Base-by-base conservation (phyloP, 345 rosid species). In the Pelargonium nanum region DNA sequence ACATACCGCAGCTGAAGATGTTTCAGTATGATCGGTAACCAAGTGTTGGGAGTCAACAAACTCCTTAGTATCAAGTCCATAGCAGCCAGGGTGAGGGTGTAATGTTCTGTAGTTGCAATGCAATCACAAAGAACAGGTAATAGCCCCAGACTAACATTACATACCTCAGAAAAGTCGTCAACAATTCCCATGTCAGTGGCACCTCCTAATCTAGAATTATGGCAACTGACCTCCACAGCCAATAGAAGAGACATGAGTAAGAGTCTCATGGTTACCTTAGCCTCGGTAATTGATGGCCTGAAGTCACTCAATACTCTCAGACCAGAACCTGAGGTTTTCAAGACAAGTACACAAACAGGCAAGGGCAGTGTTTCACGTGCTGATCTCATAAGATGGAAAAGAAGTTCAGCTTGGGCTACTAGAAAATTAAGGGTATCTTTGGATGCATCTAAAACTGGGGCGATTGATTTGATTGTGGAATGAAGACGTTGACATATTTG, bases 1-100 rank as follows among this genome's bases (percentile, higher is more conserved):
- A 84, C 66, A 67, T 72, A 79, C 74, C 72, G 85, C 69, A 87
- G 63, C 25, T 71, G 88, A 55, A 87, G 87, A 77, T 87, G 87
- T 67, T 78, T 73, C 68, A 68, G 82, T 68, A 91, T 72, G 66
- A 91, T 72, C 19, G 98, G 90, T 70, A 89, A 81, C 97, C 99
- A 89, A 51, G 91, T 83, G 63, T 69, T 67, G 4, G 99, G 90
- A n/a, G 83, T 76, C 83, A 87, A 64, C 67, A 83, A 77, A 26
- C 65, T 59, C 78, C 83, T 72, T 44, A 89, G 65, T 69, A 84
- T 73, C 60, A 81, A 63, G 74, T 93, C 96, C 66, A 75, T 53
- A 28, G 78, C 63, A 59, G 94, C 77, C 68, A 89, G 74, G 71
- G 90, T 76, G 73, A 84, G 78, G 62, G 83, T 65, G 74, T 60